Base-by-base conservation (phyloP, 148 eudicot genomes). In the Nepenthes mirabilis region DNA sequence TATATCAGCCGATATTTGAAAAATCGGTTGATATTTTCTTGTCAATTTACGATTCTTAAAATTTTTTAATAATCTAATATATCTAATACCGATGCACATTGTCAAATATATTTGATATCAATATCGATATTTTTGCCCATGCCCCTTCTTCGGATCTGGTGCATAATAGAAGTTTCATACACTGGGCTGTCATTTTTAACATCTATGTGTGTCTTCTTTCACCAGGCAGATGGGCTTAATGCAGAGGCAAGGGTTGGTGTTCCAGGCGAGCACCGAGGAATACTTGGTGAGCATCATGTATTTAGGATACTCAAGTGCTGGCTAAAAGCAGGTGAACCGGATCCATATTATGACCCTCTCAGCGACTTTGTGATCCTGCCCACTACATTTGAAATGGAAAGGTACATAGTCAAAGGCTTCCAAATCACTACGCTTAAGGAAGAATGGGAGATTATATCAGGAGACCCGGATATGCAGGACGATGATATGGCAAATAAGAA, bases 231-330 rank as follows among this genome's bases (percentile, higher is more conserved):
- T 77, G 99, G 97, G 66, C 84, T 93, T n/a, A 71, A 85, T n/a
- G 99, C 99, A 51, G 95, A 74, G 75, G 97, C 95, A 63, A 74
- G 99, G 70, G 77, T 93, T 55, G 99, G 99, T 51, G 79, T 93
- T 60, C 91, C 99, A 7, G 99, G 87, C 14, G 99, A 89, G 72
- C 99, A 93, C 74, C 77, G 97, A 10, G 95, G 97, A 45, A 93
- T 93, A 67, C 84, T 93, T 10, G 75, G 84, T 43, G 95, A 86
- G 40, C 91, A 69, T 58, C 97, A 87, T 60, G 84, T 84, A 12
- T 93, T 93, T 69, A 82, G 99, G 57, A 77, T 89, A n/a, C 73
- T 93, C 52, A 81, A 81, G 70, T 83, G 81, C 62, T 93, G 99
- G 99, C 81, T 93, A 49, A 79, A 73, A 33, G 99, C 91, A 11